These are phyloP conservation scores for Stephanodiscus triporus DNA, from an alignment of 108 stramenopile genomes.

Conservation along the genomic window DNA sequence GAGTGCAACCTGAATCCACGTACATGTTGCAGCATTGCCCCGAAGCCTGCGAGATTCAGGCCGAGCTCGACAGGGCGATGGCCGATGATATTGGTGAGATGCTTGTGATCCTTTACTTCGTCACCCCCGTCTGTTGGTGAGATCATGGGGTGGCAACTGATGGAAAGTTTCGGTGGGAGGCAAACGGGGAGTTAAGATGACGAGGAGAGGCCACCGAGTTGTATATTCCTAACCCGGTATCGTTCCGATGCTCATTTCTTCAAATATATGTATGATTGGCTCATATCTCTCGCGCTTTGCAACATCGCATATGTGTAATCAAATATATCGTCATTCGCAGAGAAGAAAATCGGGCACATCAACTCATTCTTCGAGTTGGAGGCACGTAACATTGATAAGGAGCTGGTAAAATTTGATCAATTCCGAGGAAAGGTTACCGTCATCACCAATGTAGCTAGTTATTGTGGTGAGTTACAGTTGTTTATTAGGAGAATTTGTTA, in stretches of 20 bases:
- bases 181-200: too few species aligned
- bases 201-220: too few species aligned
- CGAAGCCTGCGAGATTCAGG: constrained; percentile 40
- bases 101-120: neutral
- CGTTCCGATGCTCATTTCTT: neutral
- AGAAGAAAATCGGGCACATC: constrained; percentile 59
- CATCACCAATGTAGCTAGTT: constrained; percentile 80
- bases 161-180: too few species aligned
- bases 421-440: constrained; percentile 77
- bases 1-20: constrained; percentile 75
- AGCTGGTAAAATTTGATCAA: constrained; percentile 57
- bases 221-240: too few species aligned
- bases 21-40: constrained; percentile 54
- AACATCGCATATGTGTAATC: neutral
- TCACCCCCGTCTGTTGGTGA: neutral
- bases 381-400: constrained; percentile 79
- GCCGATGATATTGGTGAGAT: constrained; percentile 38
- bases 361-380: constrained; percentile 76
- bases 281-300: neutral
- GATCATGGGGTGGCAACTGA: too few species aligned
- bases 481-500: too few species aligned
- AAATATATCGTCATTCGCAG: constrained; percentile 9
- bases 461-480: constrained; percentile 57
- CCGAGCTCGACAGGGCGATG: constrained; percentile 23
- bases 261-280: neutral